Evolutionary conservation across 441 rosid species (phyloP).

Genomic region (Populus hybrid): DNA sequence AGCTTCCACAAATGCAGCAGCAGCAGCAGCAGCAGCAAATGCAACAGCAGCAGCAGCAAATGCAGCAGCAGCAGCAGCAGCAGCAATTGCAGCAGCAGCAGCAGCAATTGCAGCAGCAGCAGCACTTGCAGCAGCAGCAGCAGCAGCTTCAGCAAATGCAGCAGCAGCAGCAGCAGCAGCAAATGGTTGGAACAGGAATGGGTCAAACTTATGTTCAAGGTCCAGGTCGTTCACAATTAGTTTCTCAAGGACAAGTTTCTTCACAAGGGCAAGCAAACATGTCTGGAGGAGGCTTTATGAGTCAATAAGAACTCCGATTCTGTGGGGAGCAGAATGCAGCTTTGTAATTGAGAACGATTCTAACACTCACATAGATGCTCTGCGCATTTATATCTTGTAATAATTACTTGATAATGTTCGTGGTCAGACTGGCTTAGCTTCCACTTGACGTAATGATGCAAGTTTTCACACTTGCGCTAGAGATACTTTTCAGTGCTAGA

Average conservation of each 20-base stretch:
- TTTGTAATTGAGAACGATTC: background rate
- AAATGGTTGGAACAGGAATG: constrained; percentile 78
- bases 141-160: no score
- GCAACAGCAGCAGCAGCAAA: constrained; percentile 21
- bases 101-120: no score
- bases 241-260: constrained; percentile 61
- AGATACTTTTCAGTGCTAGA: background rate
- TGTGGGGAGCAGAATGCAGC: no score
- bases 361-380: no score
- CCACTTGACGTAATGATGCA: background rate
- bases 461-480: background rate
- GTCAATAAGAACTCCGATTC: constrained; percentile 21
- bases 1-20: no score
- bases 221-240: constrained; percentile 53
- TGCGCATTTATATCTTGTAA: no score
- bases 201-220: constrained; percentile 75
- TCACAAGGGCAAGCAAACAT: constrained; percentile 67
- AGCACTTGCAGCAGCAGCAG: no score
- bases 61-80: no score
- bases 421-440: background rate
- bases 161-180: constrained; percentile 13
- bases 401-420: no score
- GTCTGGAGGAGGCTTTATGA: constrained; percentile 73
- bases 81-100: no score
- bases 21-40: no score